Conservation (phyloP, 495 filamentous ascomycete species). For the Hypomontagnella monticulosa region DNA sequence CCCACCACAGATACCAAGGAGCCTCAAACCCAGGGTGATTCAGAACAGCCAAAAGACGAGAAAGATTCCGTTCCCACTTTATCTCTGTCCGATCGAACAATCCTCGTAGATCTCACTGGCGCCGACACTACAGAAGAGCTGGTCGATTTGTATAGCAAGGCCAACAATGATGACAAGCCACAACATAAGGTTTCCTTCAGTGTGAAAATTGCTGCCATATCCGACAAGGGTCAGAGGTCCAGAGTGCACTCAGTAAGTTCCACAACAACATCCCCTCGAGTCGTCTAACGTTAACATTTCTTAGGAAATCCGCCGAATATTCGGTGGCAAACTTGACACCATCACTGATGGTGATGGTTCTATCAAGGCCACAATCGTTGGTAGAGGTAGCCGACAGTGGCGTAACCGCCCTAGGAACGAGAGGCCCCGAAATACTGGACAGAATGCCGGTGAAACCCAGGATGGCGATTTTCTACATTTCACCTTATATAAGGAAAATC, state of each 20-base stretch:
- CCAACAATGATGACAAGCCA: slow-evolving; percentile 22
- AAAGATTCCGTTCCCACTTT: slow-evolving; percentile 22
- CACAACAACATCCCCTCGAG: not conserved
- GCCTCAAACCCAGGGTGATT: not conserved
- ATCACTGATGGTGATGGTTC: slow-evolving; percentile 41
- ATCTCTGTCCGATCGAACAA: slow-evolving; percentile 33
- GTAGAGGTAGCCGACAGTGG: slow-evolving; percentile 47
- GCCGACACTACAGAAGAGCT: slow-evolving; percentile 46
- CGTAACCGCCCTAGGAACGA: slow-evolving; percentile 50
- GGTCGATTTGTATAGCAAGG: slow-evolving; percentile 45
- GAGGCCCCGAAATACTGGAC: slow-evolving; percentile 42
- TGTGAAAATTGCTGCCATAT: slow-evolving; percentile 47
- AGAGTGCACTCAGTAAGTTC: slow-evolving; percentile 51
- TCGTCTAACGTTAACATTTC: slow-evolving; percentile 18
- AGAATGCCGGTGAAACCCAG: slow-evolving; percentile 25
- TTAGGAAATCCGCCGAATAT: slow-evolving; percentile 59
- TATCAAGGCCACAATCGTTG: slow-evolving; percentile 49
- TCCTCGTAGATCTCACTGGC: slow-evolving; percentile 45
- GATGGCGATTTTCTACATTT: slow-evolving; percentile 90
- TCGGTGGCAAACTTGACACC: slow-evolving; percentile 48
- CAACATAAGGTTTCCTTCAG: slow-evolving; percentile 38
- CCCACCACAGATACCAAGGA: not conserved
- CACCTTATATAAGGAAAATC: slow-evolving; percentile 96
- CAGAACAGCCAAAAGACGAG: slow-evolving; percentile 11
- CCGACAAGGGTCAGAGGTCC: slow-evolving; percentile 51